Percentiles rank a stretch among this genome's conserved stretches.
phyloP scores from a whole-genome alignment of 768 basidiomycete species.

The Mycena chlorophos region DNA sequence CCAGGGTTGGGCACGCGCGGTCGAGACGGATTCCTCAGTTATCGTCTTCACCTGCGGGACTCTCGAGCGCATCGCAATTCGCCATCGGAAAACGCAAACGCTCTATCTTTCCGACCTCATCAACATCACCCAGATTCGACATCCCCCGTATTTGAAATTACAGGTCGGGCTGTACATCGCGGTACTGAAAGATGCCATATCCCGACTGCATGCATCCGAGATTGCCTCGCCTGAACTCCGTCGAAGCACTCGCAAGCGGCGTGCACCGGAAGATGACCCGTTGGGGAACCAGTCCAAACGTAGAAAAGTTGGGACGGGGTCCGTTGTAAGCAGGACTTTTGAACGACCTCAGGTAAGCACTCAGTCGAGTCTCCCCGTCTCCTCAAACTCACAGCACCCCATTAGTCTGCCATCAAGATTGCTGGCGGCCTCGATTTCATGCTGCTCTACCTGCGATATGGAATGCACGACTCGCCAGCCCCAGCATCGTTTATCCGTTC shows the following conservation, averaged over 20 bases:
- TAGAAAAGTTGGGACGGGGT: neutral
- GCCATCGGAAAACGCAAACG: constrained; percentile 18
- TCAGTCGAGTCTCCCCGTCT: no score
- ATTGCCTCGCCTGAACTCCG: neutral
- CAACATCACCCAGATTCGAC: neutral
- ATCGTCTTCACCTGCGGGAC: constrained; percentile 13
- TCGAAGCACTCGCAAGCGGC: neutral
- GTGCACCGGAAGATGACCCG: neutral
- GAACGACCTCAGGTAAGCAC: no score
- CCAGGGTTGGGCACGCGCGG: neutral
- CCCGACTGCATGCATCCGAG: neutral
- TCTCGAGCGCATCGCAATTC: constrained; percentile 16
- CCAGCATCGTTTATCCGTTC: neutral
- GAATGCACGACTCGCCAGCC: neutral
- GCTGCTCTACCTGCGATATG: neutral
- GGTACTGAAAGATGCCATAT: neutral
- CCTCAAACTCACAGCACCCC: no score
- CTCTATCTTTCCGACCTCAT: constrained; percentile 17
- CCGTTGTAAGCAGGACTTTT: no score
- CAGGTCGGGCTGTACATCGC: neutral
- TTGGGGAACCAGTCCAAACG: neutral
- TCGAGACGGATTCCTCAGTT: constrained; percentile 4
- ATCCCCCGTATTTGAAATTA: neutral
- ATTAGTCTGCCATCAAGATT: neutral
- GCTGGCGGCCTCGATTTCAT: neutral